Evolutionary conservation across 2,329 filamentous ascomycete species (phyloP).

Genomic region (Lecanoromycetidae sp.): DNA sequence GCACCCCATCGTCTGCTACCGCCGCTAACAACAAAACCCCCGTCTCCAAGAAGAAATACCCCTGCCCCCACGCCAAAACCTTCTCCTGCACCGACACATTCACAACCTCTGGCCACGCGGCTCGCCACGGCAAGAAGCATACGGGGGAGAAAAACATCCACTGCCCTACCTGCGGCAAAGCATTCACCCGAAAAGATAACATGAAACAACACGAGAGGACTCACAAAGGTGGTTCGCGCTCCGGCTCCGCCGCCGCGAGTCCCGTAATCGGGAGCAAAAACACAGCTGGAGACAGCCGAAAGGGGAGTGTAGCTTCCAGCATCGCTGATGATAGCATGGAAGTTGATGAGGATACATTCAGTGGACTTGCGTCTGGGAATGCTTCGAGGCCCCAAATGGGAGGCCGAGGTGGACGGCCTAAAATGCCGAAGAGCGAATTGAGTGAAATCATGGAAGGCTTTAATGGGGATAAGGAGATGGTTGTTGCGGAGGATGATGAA

Average conservation of each 20-base stretch:
- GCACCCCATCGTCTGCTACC: background rate
- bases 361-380: background rate
- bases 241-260: background rate
- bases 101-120: slow-evolving; percentile 55
- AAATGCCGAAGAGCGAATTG: slow-evolving; percentile 10
- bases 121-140: slow-evolving; percentile 57
- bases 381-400: background rate
- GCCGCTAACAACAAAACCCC: slow-evolving; percentile 19
- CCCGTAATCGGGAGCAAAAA: background rate
- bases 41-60: slow-evolving; percentile 49
- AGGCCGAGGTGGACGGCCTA: background rate
- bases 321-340: slow-evolving; percentile 9
- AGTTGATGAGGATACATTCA: slow-evolving; percentile 1
- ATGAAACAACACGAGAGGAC: slow-evolving; percentile 58
- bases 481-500: slow-evolving; percentile 2
- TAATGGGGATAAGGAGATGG: background rate
- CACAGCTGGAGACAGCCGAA: background rate
- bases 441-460: slow-evolving; percentile 14
- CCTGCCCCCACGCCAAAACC: slow-evolving; percentile 49
- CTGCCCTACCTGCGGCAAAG: slow-evolving; percentile 55
- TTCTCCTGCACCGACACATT: slow-evolving; percentile 50
- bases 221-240: slow-evolving; percentile 31
- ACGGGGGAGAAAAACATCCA: slow-evolving; percentile 57
- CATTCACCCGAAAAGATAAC: slow-evolving; percentile 57
- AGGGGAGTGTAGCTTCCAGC: background rate